Conservation (phyloP, 495 filamentous ascomycete species). For the Aspergillus cavernicola region DNA sequence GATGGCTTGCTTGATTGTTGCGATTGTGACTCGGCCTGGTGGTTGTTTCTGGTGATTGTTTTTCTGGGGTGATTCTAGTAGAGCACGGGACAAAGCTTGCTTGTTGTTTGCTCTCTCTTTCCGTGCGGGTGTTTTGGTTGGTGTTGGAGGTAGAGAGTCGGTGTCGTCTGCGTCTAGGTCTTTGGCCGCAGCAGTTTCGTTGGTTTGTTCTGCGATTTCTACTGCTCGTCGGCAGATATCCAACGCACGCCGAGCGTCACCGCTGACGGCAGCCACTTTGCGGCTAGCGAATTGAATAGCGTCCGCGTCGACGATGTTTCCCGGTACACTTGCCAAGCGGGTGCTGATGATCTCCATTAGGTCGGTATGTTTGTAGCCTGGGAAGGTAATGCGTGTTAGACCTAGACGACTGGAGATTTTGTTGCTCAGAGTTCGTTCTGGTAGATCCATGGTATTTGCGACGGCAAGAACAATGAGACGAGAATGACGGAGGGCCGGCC, state of each 20-base stretch:
- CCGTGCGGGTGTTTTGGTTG: conserved; percentile 41
- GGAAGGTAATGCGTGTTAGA: conserved; percentile 89
- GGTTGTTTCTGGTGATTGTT: conserved; percentile 9
- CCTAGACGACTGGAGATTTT: conserved; percentile 94
- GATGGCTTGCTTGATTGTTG: conserved; percentile 89
- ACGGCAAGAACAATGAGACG: conserved; percentile 94
- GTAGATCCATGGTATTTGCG: conserved; percentile 98
- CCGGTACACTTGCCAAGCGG: conserved; percentile 79
- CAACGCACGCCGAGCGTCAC: conserved; percentile 86
- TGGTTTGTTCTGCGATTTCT: conserved; percentile 83
- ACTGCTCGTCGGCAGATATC: conserved; percentile 96
- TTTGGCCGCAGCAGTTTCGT: conserved; percentile 27
- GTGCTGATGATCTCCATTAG: conserved; percentile 97
- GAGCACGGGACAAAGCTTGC: background rate
- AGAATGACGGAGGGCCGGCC: conserved; percentile 89
- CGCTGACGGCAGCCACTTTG: conserved; percentile 94
- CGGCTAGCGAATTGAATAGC: conserved; percentile 94
- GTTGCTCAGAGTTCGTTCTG: conserved; percentile 93
- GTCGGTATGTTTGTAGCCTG: conserved; percentile 94
- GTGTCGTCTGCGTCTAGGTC: conserved; percentile 28
- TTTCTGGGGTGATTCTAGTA: conserved; percentile 19
- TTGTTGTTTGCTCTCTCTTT: conserved; percentile 26
- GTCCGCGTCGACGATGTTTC: conserved; percentile 86
- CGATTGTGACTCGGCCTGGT: conserved; percentile 74
- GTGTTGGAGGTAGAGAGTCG: conserved; percentile 41